Conservation (phyloP, 2,329 filamentous ascomycete genomes). For the Stachybotrys chartarum region DNA sequence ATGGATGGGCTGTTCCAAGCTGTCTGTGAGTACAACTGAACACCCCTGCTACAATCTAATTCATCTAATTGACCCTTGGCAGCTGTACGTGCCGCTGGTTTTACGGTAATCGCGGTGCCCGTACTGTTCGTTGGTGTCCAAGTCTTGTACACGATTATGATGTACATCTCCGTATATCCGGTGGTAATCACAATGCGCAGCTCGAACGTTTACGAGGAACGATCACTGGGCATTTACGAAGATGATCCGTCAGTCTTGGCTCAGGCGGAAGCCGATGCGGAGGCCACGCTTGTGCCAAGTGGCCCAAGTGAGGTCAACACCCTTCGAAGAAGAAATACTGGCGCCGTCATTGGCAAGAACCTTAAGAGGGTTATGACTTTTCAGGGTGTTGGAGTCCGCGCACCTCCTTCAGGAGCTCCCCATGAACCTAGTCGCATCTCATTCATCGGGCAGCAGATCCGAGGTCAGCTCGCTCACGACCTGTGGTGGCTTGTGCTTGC, state of each 20-base stretch:
- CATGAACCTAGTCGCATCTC: slow-evolving; percentile 29
- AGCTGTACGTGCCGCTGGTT: slow-evolving; percentile 58
- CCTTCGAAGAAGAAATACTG: slow-evolving; percentile 14
- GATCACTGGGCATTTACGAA: slow-evolving; percentile 53
- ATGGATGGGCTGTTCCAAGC: slow-evolving; percentile 62
- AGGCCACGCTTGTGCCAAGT: not conserved
- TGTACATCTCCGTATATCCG: slow-evolving; percentile 60
- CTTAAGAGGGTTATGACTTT: slow-evolving; percentile 31
- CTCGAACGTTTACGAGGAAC: slow-evolving; percentile 66
- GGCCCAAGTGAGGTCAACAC: slow-evolving; percentile 9
- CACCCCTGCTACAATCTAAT: not conserved
- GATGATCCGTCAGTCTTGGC: slow-evolving; percentile 17
- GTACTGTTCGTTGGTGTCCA: slow-evolving; percentile 50
- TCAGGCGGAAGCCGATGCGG: slow-evolving; percentile 11
- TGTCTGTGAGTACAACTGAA: slow-evolving; percentile 31
- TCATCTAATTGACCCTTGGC: not conserved
- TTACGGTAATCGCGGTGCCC: slow-evolving; percentile 57
- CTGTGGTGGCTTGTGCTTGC: slow-evolving; percentile 59
- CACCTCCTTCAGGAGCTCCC: slow-evolving; percentile 13
- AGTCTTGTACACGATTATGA: slow-evolving; percentile 55
- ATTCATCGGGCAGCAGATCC: slow-evolving; percentile 49
- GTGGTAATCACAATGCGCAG: slow-evolving; percentile 58
- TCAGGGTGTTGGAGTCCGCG: slow-evolving; percentile 34
- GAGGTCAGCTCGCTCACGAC: slow-evolving; percentile 60
- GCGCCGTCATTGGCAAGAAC: slow-evolving; percentile 22